phyloP scores from a whole-genome alignment of 768 basidiomycete genomes.

The Kwoniella dendrophila region DNA sequence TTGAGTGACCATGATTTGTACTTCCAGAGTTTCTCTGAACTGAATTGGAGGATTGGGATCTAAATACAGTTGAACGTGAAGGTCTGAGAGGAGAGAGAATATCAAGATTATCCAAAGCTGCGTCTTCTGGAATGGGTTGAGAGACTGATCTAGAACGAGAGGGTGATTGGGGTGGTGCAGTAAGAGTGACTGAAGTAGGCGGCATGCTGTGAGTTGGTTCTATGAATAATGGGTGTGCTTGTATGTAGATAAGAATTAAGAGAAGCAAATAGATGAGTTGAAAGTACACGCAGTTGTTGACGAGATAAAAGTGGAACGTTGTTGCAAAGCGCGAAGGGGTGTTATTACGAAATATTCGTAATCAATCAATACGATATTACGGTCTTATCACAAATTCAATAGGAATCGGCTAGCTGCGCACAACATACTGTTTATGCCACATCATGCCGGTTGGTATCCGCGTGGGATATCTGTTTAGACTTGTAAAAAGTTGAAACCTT shows the following conservation, averaged over 20 bases:
- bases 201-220: constrained; percentile 21
- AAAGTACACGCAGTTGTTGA: no score
- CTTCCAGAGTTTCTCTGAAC: constrained; percentile 16
- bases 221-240: background rate
- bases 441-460: no score
- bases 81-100: constrained; percentile 26
- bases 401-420: no score
- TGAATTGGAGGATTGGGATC: constrained; percentile 35
- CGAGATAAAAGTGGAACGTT: no score
- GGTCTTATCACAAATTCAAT: no score
- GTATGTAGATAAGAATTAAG: background rate
- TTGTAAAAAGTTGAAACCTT: no score
- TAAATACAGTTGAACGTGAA: constrained; percentile 18
- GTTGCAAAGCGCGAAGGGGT: no score
- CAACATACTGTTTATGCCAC: no score
- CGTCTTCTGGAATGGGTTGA: constrained; percentile 46
- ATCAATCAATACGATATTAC: no score
- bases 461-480: no score
- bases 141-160: constrained; percentile 46
- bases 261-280: background rate
- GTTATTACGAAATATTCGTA: no score
- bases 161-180: constrained; percentile 40
- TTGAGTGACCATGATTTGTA: background rate
- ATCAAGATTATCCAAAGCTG: constrained; percentile 16
- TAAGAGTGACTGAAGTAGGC: constrained; percentile 39